These are phyloP conservation scores for Saccharomycopsis babjevae DNA, from an alignment of 805 yeast genomes.

Conservation along the genomic window DNA sequence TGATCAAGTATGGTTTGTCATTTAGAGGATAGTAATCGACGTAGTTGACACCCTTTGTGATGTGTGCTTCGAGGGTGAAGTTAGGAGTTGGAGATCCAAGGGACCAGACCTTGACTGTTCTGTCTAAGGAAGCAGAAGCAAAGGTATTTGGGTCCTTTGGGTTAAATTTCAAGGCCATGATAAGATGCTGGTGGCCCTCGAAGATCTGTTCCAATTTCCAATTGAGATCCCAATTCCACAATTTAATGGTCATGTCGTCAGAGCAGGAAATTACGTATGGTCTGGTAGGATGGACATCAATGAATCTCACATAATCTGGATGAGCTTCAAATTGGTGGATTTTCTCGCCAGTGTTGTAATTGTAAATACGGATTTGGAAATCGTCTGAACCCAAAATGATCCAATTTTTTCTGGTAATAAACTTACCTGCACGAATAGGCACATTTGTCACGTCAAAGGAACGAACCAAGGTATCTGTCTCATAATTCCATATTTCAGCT, in stretches of 20 bases:
- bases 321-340: conserved; percentile 95
- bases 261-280: conserved; percentile 82
- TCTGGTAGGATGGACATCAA: conserved; percentile 90
- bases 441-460: conserved; percentile 90
- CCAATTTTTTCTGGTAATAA: conserved; percentile 96
- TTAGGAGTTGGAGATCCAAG: conserved; percentile 80
- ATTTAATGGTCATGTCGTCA: conserved; percentile 83
- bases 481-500: conserved; percentile 91
- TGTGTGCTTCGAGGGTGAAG: conserved; percentile 86
- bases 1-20: conserved; percentile 91
- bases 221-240: conserved; percentile 96
- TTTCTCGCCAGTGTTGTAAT: conserved; percentile 92
- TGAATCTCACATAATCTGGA: conserved; percentile 88
- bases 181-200: conserved; percentile 93
- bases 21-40: conserved; percentile 96
- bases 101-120: conserved; percentile 96
- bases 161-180: conserved; percentile 89
- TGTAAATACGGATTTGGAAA: conserved; percentile 85
- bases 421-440: conserved; percentile 93
- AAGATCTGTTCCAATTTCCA: conserved; percentile 87
- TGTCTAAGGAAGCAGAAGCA: conserved; percentile 94
- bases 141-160: conserved; percentile 97
- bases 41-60: conserved; percentile 86
- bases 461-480: conserved; percentile 73
- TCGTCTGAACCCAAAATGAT: conserved; percentile 94